Conservation (phyloP, 805 yeast genomes). For the Candida berthetii region DNA sequence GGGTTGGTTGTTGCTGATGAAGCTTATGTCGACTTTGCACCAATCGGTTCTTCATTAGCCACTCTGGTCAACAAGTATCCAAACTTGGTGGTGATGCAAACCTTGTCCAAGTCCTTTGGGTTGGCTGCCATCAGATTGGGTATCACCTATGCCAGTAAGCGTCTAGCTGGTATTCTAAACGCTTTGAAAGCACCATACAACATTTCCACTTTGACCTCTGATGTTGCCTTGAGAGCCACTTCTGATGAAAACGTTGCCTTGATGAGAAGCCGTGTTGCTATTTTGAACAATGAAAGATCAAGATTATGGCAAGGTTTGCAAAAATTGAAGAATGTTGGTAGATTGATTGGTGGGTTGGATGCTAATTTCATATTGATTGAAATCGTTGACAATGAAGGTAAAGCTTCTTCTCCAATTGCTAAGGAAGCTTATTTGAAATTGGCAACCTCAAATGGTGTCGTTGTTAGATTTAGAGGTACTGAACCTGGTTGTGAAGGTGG, state of each 20-base stretch:
- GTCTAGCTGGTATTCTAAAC: conserved; percentile 64
- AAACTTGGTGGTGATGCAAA: conserved; percentile 83
- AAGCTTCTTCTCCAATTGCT: conserved; percentile 68
- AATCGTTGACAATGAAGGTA: conserved; percentile 53
- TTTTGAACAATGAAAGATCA: conserved; percentile 49
- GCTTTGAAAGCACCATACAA: conserved; percentile 96
- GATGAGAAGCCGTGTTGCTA: conserved; percentile 51
- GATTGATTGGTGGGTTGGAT: conserved; percentile 75
- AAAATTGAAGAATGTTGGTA: conserved; percentile 58
- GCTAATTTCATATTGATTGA: conserved; percentile 81
- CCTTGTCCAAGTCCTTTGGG: conserved; percentile 92
- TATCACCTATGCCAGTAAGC: conserved; percentile 57
- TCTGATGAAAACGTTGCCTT: conserved; percentile 43
- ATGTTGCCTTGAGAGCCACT: conserved; percentile 71
- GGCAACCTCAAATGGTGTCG: conserved; percentile 72
- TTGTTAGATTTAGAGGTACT: conserved; percentile 84
- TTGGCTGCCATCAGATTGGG: conserved; percentile 94
- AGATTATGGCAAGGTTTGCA: conserved; percentile 48
- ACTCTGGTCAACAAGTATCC: conserved; percentile 79
- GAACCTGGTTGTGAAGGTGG: conserved; percentile 90
- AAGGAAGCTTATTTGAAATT: conserved; percentile 54
- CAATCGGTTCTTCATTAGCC: conserved; percentile 60
- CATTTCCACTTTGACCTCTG: conserved; percentile 75
- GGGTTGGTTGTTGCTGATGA: conserved; percentile 88
- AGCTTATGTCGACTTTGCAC: conserved; percentile 87